phyloP scores from a whole-genome alignment of 164 flowering plant species.

The Kalanchoe fedtschenkoi region DNA sequence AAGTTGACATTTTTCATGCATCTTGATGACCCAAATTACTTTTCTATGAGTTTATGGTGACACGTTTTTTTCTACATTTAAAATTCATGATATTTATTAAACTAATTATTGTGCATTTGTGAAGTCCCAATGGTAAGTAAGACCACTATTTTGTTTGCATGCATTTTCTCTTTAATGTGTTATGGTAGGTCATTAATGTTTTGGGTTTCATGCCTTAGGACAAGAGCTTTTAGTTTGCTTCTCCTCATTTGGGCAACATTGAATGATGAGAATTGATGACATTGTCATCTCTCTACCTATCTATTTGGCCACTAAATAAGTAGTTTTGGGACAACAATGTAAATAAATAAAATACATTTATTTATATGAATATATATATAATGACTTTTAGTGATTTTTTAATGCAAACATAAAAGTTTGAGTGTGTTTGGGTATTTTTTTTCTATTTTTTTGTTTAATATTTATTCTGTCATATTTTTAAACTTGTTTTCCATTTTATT shows the following conservation, averaged over 20 bases:
- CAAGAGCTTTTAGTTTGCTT: neutral
- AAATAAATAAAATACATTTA: neutral
- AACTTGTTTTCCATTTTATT: too few relatives aligned
- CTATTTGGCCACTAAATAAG: neutral
- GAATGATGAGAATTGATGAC: neutral
- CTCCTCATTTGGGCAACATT: neutral
- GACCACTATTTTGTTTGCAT: constrained; percentile 2
- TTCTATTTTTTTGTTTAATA: too few relatives aligned
- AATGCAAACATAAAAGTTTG: neutral
- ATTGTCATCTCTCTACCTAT: neutral
- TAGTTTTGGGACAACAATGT: neutral
- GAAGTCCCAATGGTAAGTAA: neutral
- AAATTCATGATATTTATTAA: neutral
- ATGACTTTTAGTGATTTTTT: neutral
- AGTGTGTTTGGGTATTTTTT: neutral
- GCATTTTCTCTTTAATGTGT: neutral
- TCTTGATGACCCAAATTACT: neutral
- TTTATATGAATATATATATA: neutral
- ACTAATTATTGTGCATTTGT: neutral
- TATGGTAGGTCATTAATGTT: neutral
- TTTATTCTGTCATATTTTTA: too few relatives aligned
- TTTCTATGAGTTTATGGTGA: neutral
- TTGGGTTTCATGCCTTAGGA: neutral
- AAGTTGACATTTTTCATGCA: constrained; percentile 2
- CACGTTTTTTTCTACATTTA: neutral